Percentiles rank a stretch among this genome's conserved stretches.
Conservation (phyloP, 768 basidiomycete species). For the Tylopilus rubrobrunneus region DNA sequence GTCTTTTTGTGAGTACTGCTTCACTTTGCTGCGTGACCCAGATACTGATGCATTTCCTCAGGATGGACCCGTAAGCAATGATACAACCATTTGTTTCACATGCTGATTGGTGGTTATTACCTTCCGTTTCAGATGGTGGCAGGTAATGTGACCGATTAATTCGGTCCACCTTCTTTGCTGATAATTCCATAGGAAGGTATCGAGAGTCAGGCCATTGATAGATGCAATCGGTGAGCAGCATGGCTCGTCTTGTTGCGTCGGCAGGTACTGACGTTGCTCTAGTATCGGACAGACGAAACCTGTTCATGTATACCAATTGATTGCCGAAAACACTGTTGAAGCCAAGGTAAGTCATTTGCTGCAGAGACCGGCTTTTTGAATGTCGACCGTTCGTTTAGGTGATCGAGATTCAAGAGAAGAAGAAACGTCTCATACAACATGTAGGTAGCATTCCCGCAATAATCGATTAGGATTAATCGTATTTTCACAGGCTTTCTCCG, state of each 20-base stretch:
- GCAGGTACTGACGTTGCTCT: constrained; percentile 3
- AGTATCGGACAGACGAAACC: constrained; percentile 79
- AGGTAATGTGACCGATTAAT: constrained; percentile 34
- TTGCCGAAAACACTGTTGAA: constrained; percentile 87
- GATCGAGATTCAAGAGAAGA: constrained; percentile 82
- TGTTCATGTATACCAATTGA: constrained; percentile 85
- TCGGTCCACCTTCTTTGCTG: constrained; percentile 8
- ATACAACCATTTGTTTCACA: not conserved
- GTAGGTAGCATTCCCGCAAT: constrained; percentile 32
- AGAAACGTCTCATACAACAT: constrained; percentile 75
- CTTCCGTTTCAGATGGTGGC: constrained; percentile 62
- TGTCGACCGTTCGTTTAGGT: constrained; percentile 38
- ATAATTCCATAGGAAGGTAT: constrained; percentile 58
- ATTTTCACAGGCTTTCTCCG: constrained; percentile 70
- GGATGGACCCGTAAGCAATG: constrained; percentile 76
- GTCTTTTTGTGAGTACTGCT: constrained; percentile 61
- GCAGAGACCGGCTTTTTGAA: not conserved
- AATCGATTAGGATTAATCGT: not conserved
- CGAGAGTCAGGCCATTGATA: constrained; percentile 79
- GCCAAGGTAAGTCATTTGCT: constrained; percentile 53
- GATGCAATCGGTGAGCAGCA: constrained; percentile 60
- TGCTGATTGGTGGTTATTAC: constrained; percentile 13
- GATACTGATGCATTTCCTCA: constrained; percentile 26
- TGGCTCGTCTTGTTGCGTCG: not conserved
- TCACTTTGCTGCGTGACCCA: not conserved